These are phyloP conservation scores for Ascochyta koolunga DNA, from an alignment of 2,329 filamentous ascomycete species.

Conservation along the genomic window DNA sequence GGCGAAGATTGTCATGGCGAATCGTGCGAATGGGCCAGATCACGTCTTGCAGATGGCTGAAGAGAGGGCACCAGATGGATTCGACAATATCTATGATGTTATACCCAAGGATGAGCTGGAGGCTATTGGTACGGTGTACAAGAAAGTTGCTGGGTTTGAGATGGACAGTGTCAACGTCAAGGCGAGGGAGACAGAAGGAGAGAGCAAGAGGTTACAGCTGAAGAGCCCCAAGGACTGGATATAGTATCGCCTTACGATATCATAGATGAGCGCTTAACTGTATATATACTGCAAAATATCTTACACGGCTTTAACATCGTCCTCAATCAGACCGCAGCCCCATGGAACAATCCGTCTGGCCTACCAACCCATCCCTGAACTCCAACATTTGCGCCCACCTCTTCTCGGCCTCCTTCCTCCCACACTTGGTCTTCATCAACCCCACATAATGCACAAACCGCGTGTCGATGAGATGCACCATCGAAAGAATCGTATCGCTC, in stretches of 20 bases:
- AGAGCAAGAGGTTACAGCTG: conserved; percentile 20
- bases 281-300: neutral
- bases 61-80: conserved; percentile 51
- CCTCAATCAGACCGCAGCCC: conserved; percentile 7
- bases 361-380: conserved; percentile 12
- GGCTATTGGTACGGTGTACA: conserved; percentile 45
- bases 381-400: conserved; percentile 21
- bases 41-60: conserved; percentile 55
- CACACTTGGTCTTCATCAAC: conserved; percentile 30
- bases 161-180: conserved; percentile 53
- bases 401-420: conserved; percentile 21
- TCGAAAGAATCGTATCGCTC: conserved; percentile 44
- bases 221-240: conserved; percentile 32
- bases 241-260: neutral
- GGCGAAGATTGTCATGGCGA: conserved; percentile 55
- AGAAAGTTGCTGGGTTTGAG: conserved; percentile 55
- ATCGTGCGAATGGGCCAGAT: conserved; percentile 55
- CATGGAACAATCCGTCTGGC: conserved; percentile 17
- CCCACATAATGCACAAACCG: conserved; percentile 15
- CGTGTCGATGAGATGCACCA: conserved; percentile 16
- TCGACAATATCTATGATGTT: conserved; percentile 50
- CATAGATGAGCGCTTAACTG: neutral
- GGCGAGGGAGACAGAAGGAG: conserved; percentile 45
- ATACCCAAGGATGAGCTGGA: conserved; percentile 51
- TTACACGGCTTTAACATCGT: neutral